Evolutionary conservation across 352 stramenopile genomes (phyloP).

Genomic region (Globisporangium iwayamae): DNA sequence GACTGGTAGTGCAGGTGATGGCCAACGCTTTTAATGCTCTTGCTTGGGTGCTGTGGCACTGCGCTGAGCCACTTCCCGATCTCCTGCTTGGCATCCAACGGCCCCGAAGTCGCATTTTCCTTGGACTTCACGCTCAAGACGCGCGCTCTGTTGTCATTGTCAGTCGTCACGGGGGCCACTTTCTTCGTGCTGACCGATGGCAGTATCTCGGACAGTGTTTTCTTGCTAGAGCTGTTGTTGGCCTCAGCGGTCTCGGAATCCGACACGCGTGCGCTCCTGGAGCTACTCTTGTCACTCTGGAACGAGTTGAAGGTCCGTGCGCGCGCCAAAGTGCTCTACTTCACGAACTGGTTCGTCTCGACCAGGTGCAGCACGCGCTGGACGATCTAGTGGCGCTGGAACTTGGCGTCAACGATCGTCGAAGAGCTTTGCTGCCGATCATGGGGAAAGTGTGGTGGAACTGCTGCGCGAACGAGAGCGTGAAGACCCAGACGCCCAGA

Average conservation of each 20-base stretch:
- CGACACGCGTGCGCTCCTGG: not conserved
- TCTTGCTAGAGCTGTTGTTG: not conserved
- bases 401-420: not conserved
- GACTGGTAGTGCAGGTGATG: not conserved
- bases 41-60: not conserved
- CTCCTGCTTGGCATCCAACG: not conserved
- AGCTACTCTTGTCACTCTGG: not conserved
- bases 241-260: not conserved
- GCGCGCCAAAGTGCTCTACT: not conserved
- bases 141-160: not conserved
- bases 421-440: not conserved
- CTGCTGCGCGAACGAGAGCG: slow-evolving; percentile 7
- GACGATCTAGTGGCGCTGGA: not conserved
- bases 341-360: not conserved
- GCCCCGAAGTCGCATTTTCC: not conserved
- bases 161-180: not conserved
- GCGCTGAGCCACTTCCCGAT: not conserved
- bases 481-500: slow-evolving; percentile 9
- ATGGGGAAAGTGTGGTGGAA: slow-evolving; percentile 3
- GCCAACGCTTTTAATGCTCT: not conserved
- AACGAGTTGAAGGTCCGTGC: not conserved
- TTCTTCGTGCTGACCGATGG: not conserved
- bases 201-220: not conserved
- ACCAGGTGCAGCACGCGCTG: not conserved
- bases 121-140: not conserved